Conservation (phyloP, 352 stramenopile species). For the Phytophthora idaei region DNA sequence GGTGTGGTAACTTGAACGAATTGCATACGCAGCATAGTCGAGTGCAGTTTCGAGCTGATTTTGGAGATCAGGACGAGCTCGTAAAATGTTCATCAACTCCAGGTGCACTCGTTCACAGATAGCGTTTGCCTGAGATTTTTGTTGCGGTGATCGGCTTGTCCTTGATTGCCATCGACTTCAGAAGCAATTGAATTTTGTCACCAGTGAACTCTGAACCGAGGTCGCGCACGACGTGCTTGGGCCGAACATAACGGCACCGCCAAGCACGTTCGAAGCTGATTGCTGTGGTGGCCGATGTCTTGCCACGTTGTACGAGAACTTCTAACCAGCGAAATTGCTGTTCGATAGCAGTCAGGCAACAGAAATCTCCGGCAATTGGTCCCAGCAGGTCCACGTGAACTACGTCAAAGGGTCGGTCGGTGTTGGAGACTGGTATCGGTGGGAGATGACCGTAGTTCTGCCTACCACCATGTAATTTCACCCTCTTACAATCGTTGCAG, state of each 20-base stretch:
- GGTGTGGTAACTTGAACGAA: conserved; percentile 14
- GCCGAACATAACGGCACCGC: conserved; percentile 14
- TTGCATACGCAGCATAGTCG: conserved; percentile 10
- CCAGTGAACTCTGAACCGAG: conserved; percentile 13
- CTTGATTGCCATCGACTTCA: conserved; percentile 7
- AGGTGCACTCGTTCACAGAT: conserved; percentile 22
- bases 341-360: conserved; percentile 13
- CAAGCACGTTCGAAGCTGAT: conserved; percentile 13
- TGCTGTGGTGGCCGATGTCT: not conserved
- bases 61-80: not conserved
- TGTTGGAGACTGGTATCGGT: conserved; percentile 2
- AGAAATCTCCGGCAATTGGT: not conserved
- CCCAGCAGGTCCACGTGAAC: conserved; percentile 18
- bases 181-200: conserved; percentile 7
- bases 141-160: conserved; percentile 5
- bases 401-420: conserved; percentile 8
- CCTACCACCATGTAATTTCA: conserved; percentile 17
- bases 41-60: conserved; percentile 10
- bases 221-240: conserved; percentile 9
- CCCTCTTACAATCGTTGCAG: conserved; percentile 9
- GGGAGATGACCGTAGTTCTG: conserved; percentile 12
- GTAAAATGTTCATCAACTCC: conserved; percentile 13
- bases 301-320: conserved; percentile 3
- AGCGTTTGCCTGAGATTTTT: conserved; percentile 20
- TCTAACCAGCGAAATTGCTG: conserved; percentile 16